Evolutionary conservation across 108 stramenopile genomes (phyloP).

Genomic region (Cyclotella cryptica): DNA sequence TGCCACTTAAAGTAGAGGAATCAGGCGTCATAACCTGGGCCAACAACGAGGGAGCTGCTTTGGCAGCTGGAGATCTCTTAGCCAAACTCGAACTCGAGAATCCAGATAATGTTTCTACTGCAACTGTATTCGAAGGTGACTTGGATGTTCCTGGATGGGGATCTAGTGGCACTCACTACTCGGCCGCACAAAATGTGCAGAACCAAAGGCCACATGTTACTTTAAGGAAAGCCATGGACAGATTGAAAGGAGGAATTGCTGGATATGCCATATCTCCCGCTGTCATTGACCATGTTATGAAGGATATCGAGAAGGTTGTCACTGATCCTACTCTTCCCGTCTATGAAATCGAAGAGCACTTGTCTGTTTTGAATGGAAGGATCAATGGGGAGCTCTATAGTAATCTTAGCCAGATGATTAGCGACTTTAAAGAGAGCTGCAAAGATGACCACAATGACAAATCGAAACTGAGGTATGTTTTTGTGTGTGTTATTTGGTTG

Average conservation of each 20-base stretch:
- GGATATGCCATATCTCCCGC: constrained; percentile 79
- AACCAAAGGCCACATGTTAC: constrained; percentile 77
- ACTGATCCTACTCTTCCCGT: constrained; percentile 84
- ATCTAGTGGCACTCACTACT: constrained; percentile 16
- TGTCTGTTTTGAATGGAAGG: constrained; percentile 92
- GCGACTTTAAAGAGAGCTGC: constrained; percentile 54
- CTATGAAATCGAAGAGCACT: constrained; percentile 93
- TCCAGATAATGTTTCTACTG: constrained; percentile 89
- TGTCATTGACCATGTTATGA: constrained; percentile 62
- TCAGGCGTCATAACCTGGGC: constrained; percentile 89
- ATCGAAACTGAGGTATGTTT: constrained; percentile 46
- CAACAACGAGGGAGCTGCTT: constrained; percentile 90
- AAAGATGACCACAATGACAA: constrained; percentile 30
- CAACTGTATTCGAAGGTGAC: constrained; percentile 78
- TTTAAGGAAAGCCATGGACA: constrained; percentile 76
- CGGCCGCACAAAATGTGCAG: constrained; percentile 18
- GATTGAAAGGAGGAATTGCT: constrained; percentile 82
- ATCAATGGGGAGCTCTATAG: constrained; percentile 78
- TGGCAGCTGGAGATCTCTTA: constrained; percentile 92
- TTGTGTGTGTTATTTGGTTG: background rate
- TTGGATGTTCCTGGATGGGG: constrained; percentile 79
- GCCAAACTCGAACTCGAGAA: constrained; percentile 94
- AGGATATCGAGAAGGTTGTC: constrained; percentile 74
- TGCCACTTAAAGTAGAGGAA: constrained; percentile 97
- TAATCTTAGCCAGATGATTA: constrained; percentile 65